phyloP scores from a whole-genome alignment of 352 stramenopile species.

The Globisporangium yorkense region DNA sequence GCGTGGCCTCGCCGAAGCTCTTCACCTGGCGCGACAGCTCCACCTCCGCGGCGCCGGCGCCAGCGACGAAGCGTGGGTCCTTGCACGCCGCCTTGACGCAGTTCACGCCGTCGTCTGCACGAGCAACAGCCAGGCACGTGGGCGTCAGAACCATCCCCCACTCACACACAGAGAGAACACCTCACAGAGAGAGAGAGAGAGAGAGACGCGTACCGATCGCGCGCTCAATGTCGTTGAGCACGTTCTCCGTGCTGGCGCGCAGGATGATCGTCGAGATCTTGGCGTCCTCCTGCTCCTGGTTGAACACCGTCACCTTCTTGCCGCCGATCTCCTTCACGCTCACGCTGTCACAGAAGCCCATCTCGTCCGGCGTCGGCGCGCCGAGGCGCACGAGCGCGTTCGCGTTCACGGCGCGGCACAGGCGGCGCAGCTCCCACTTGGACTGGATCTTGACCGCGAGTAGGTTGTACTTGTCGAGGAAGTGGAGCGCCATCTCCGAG shows the following conservation, averaged over 20 bases:
- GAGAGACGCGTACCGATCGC: slow-evolving; percentile 70
- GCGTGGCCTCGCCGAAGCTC: slow-evolving; percentile 92
- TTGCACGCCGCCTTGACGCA: slow-evolving; percentile 94
- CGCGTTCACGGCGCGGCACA: slow-evolving; percentile 96
- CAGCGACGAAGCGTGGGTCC: slow-evolving; percentile 93
- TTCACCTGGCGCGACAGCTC: slow-evolving; percentile 94
- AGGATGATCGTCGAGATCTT: slow-evolving; percentile 97
- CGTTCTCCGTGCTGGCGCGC: slow-evolving; percentile 91
- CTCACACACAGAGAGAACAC: not conserved
- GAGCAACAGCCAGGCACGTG: not conserved
- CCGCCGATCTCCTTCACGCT: slow-evolving; percentile 95
- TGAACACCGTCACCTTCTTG: slow-evolving; percentile 95
- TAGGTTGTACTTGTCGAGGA: slow-evolving; percentile 97
- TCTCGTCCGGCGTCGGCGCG: slow-evolving; percentile 96
- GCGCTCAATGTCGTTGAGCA: slow-evolving; percentile 98
- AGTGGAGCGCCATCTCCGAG: slow-evolving; percentile 99
- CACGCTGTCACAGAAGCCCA: slow-evolving; percentile 94
- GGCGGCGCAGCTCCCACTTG: slow-evolving; percentile 98
- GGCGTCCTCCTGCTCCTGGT: slow-evolving; percentile 90
- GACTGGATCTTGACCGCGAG: slow-evolving; percentile 96
- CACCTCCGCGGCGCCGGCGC: slow-evolving; percentile 94
- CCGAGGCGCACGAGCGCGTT: slow-evolving; percentile 97
- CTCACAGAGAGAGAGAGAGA: not conserved
- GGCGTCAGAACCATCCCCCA: not conserved
- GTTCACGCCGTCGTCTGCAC: slow-evolving; percentile 95